Base-by-base conservation (phyloP, 2,329 filamentous ascomycete genomes). In the Fusarium coicis region DNA sequence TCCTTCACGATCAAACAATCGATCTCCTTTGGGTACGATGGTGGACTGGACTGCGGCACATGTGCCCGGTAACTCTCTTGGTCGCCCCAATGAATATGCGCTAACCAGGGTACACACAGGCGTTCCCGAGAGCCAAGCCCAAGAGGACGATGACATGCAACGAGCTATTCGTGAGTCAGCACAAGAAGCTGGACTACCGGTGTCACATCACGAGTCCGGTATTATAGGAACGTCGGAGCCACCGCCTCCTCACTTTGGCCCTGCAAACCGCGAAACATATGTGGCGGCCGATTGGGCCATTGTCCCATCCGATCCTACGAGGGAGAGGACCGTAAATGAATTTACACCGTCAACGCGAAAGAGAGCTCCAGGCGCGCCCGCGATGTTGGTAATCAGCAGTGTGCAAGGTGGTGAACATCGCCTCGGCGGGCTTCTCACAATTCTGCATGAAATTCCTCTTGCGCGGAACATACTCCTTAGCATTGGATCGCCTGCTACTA, bases 371-470 rank as follows among this genome's bases (percentile, higher is more conserved):
- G 79, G 77, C 28, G 80, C 81, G 0, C 89, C 90, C 4, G 88
- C 86, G 3, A 89, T 92, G 69, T 79, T 92, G 26, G 65, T 84
- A 2, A 78, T 80, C 46, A 85, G 74, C 10, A 66, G 78, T 40
- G 78, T 79, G 26, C 77, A 81, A 9, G 70, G 75, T 2, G 79
- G 78, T 1, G 74, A 79, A 23, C 86, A 87, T 70, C 82, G 85
- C 19, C 77, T 92, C 1, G 88, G 87, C 4, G 86, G 85, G 1
- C 79, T 91, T 7, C 73, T 92, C 18, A 90, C 89, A 9, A 88
- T 92, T 12, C 83, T 89, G 43, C 87, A 91, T 74, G 83, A 87
- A 62, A 91, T 92, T 30, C 90, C 90, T 2, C 79, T 89, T 1
- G 85, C 85, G 2, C 85, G 89, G 58, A 91, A 91, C 71, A 81